Percentiles rank a stretch among this genome's conserved stretches.
These are phyloP conservation scores for Ophiostoma quercus DNA, from an alignment of 2,329 filamentous ascomycete genomes.

Conservation along the genomic window DNA sequence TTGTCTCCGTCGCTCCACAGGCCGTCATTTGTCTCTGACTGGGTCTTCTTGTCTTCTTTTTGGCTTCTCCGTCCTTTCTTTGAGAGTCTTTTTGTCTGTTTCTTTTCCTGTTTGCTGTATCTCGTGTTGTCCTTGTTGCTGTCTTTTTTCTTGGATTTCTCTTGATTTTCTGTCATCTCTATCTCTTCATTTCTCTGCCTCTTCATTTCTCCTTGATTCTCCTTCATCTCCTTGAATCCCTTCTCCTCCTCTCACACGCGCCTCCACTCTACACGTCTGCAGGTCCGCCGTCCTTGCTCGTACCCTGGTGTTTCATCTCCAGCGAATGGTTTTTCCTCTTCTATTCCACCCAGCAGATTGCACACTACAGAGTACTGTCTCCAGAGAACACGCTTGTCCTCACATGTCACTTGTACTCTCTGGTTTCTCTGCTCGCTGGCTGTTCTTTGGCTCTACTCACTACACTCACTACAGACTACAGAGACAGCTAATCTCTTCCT, in stretches of 20 bases:
- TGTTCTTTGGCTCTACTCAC: no score
- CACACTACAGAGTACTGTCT: not conserved
- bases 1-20: constrained; percentile 15
- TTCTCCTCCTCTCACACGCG: not conserved
- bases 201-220: not conserved
- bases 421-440: not conserved
- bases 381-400: not conserved
- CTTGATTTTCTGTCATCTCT: not conserved
- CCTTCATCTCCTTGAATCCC: not conserved
- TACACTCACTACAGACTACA: no score
- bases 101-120: not conserved
- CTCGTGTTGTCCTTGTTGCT: no score
- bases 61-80: constrained; percentile 1
- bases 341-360: constrained; percentile 17
- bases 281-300: constrained; percentile 18
- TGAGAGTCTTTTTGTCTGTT: not conserved
- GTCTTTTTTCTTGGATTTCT: not conserved
- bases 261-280: constrained; percentile 16
- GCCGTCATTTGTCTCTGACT: constrained; percentile 16
- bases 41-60: not conserved
- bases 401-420: not conserved
- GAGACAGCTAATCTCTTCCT: no score
- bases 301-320: constrained; percentile 24
- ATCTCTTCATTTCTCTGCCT: not conserved
- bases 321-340: constrained; percentile 20